phyloP scores from a whole-genome alignment of 352 stramenopile species.

The Phytophthora gonapodyides region DNA sequence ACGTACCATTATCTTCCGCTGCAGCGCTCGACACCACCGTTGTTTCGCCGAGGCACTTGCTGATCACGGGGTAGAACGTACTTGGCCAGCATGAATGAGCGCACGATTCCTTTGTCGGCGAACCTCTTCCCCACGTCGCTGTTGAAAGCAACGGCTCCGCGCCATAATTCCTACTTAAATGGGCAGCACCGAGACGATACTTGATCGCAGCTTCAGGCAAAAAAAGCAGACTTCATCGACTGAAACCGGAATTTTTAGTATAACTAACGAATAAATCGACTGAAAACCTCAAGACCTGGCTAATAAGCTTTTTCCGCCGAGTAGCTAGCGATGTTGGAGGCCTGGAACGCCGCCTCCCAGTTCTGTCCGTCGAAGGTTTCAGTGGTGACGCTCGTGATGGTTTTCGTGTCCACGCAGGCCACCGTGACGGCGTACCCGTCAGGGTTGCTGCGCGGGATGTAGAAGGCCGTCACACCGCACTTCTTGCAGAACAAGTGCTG shows the following conservation, averaged over 20 bases:
- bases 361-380: constrained; percentile 75
- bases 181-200: background rate
- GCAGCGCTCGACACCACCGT: background rate
- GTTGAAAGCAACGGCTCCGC: background rate
- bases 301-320: too few species aligned
- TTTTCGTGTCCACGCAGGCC: constrained; percentile 59
- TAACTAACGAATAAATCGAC: too few species aligned
- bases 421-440: constrained; percentile 80
- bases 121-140: background rate
- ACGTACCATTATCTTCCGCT: background rate
- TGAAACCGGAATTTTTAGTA: too few species aligned
- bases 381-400: constrained; percentile 59
- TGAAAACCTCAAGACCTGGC: too few species aligned
- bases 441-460: constrained; percentile 81
- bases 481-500: constrained; percentile 82
- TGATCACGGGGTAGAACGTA: constrained; percentile 7
- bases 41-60: constrained; percentile 2
- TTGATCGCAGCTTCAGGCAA: too few species aligned
- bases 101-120: background rate
- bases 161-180: background rate
- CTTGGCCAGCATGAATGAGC: too few species aligned
- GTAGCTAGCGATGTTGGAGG: constrained; percentile 15
- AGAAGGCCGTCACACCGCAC: constrained; percentile 84
- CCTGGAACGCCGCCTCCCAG: constrained; percentile 51
- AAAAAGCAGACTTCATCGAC: too few species aligned